phyloP scores from a whole-genome alignment of 345 rosid species.

The Eutrema japonicum region DNA sequence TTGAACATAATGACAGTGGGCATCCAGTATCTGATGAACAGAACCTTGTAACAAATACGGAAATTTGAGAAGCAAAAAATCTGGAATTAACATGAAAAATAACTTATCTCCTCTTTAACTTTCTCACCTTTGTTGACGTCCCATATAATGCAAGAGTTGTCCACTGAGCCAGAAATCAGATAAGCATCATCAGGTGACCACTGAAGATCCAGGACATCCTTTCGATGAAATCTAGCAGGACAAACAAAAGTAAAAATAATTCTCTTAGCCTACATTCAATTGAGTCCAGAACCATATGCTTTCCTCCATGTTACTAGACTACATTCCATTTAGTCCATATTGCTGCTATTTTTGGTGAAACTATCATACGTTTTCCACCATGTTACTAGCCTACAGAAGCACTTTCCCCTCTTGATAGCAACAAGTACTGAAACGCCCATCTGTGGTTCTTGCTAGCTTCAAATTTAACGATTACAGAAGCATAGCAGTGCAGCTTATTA shows the following conservation, averaged over 20 bases:
- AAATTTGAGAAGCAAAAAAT: constrained; percentile 11
- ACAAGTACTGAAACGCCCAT: background rate
- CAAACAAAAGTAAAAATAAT: background rate
- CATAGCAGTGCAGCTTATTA: background rate
- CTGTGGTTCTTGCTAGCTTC: constrained; percentile 1
- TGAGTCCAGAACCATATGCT: background rate
- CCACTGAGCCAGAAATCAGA: constrained; percentile 94
- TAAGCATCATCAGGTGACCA: constrained; percentile 84
- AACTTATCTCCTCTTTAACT: constrained; percentile 1
- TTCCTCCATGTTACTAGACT: background rate
- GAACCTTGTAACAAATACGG: constrained; percentile 59
- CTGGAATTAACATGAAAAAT: constrained; percentile 19
- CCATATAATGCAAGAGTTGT: constrained; percentile 97
- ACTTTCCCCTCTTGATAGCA: background rate
- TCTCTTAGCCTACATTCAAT: background rate
- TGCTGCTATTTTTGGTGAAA: background rate
- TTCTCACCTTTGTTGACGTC: constrained; percentile 83
- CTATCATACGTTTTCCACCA: constrained; percentile 1
- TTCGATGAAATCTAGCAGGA: constrained; percentile 78
- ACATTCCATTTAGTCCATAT: background rate
- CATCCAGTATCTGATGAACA: constrained; percentile 85
- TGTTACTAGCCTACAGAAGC: constrained; percentile 13
- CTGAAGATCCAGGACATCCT: constrained; percentile 88
- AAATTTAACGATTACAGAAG: background rate
- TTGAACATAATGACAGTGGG: constrained; percentile 94